phyloP scores from a whole-genome alignment of 2,329 filamentous ascomycete species.

The Hypocrella siamensis region DNA sequence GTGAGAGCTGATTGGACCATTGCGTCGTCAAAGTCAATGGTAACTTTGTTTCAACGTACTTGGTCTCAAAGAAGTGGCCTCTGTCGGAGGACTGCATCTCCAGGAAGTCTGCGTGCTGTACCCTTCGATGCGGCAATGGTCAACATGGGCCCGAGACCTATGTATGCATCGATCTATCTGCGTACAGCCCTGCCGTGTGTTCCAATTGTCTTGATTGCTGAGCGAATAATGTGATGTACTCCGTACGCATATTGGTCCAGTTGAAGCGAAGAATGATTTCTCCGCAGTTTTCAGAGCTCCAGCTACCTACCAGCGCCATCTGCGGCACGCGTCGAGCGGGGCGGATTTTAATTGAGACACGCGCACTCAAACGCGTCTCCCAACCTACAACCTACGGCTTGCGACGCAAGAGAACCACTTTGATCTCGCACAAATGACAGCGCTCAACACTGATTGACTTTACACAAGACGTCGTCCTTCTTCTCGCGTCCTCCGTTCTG shows the following conservation, averaged over 20 bases:
- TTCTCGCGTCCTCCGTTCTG: too few species aligned
- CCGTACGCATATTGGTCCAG: not conserved
- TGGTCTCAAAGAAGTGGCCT: slow-evolving; percentile 83
- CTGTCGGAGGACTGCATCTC: slow-evolving; percentile 56
- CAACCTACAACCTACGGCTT: too few species aligned
- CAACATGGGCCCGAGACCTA: too few species aligned
- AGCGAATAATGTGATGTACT: too few species aligned
- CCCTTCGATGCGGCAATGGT: too few species aligned
- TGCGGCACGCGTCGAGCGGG: not conserved
- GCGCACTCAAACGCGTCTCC: slow-evolving; percentile 23
- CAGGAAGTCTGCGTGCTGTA: too few species aligned
- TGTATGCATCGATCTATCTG: too few species aligned
- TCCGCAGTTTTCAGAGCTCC: not conserved
- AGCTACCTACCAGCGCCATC: not conserved
- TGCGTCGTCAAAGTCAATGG: slow-evolving; percentile 3
- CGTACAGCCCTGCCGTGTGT: not conserved
- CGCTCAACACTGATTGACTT: too few species aligned
- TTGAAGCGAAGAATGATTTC: not conserved
- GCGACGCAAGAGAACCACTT: too few species aligned
- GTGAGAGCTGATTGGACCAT: slow-evolving; percentile 1
- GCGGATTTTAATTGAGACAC: slow-evolving; percentile 14
- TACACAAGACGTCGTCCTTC: too few species aligned
- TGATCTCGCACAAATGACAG: too few species aligned
- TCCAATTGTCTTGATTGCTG: too few species aligned
- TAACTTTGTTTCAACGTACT: slow-evolving; percentile 54